These are phyloP conservation scores for Athelia psychrophila DNA, from an alignment of 1,284 basidiomycete species.

Conservation along the genomic window DNA sequence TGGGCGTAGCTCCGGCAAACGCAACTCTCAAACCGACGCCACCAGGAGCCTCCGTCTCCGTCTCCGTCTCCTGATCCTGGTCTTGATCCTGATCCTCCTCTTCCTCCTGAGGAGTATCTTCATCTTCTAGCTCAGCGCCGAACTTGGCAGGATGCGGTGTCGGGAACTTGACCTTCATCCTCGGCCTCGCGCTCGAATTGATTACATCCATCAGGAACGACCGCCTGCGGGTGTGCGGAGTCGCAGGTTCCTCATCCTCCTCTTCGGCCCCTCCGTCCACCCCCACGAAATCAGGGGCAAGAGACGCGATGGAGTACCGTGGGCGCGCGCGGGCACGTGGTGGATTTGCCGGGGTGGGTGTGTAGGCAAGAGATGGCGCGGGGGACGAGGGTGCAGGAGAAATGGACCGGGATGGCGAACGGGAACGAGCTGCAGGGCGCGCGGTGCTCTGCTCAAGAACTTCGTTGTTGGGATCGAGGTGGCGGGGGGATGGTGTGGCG, in stretches of 20 bases:
- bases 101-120: slow-evolving; percentile 23
- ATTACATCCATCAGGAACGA: slow-evolving; percentile 78
- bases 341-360: slow-evolving; percentile 61
- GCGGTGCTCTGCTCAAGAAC: neutral
- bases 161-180: slow-evolving; percentile 62
- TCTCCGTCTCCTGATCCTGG: slow-evolving; percentile 22
- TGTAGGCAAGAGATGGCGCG: slow-evolving; percentile 49
- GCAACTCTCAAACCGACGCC: slow-evolving; percentile 38
- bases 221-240: slow-evolving; percentile 64
- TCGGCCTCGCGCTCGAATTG: slow-evolving; percentile 72
- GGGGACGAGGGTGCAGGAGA: slow-evolving; percentile 38
- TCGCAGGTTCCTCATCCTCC: slow-evolving; percentile 37
- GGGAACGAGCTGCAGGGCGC: slow-evolving; percentile 11
- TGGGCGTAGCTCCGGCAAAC: slow-evolving; percentile 63
- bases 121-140: slow-evolving; percentile 17
- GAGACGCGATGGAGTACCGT: neutral
- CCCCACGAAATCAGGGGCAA: slow-evolving; percentile 14
- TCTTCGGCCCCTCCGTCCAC: slow-evolving; percentile 21
- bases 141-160: slow-evolving; percentile 45
- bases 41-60: slow-evolving; percentile 5
- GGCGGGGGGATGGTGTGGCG: slow-evolving; percentile 19
- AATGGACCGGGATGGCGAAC: slow-evolving; percentile 8
- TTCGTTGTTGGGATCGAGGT: neutral
- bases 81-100: neutral
- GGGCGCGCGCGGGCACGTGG: slow-evolving; percentile 53